A percentile compares a stretch with the other conserved stretches of the same genome.
phyloP scores from a whole-genome alignment of 148 eudicot species.

The Cornus controversa region DNA sequence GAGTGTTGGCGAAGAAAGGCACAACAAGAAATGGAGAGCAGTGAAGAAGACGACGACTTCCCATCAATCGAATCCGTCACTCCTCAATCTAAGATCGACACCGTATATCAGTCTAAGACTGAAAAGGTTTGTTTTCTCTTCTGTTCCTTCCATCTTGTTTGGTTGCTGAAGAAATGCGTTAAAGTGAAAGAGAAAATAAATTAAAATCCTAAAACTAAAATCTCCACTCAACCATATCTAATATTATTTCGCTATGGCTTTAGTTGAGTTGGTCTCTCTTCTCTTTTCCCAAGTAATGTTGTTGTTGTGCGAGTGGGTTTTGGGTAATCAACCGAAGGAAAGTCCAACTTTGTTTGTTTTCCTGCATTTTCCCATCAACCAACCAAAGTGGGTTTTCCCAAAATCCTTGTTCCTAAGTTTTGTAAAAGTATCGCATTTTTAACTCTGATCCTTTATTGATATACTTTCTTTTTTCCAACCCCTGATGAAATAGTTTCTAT shows the following conservation, averaged over 20 bases:
- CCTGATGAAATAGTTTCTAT: background rate
- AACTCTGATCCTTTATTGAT: background rate
- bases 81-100: slow-evolving; percentile 88
- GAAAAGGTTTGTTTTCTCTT: slow-evolving; percentile 56
- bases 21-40: slow-evolving; percentile 69
- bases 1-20: no score
- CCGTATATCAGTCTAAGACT: slow-evolving; percentile 77
- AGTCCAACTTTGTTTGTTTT: no score
- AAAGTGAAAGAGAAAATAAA: background rate
- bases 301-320: no score
- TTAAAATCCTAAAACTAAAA: background rate
- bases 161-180: background rate
- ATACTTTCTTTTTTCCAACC: background rate
- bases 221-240: no score
- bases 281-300: no score
- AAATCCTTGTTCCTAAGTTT: no score
- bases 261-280: no score
- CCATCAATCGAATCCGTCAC: slow-evolving; percentile 83
- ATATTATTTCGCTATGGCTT: background rate
- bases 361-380: no score
- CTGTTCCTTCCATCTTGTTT: background rate
- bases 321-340: no score
- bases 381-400: background rate
- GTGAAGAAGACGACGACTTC: slow-evolving; percentile 94
- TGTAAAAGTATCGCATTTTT: background rate